Base-by-base conservation (phyloP, 345 rosid genomes). In the Moricandia moricandioides region DNA sequence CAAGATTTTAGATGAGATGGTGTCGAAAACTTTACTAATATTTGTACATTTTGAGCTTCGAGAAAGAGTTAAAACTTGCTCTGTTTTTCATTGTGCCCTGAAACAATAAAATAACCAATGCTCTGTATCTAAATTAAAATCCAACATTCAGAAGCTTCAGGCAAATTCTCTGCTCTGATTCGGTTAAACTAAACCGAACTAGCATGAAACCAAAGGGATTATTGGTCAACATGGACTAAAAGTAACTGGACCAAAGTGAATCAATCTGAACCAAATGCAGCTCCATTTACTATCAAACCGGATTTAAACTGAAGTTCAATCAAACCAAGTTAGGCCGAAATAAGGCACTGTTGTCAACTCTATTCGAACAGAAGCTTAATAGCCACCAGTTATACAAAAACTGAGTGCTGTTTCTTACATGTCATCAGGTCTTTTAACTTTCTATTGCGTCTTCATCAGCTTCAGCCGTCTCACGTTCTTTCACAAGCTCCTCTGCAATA, bases 401-500 rank as follows among this genome's bases (percentile, higher is more conserved):
- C 1, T 1, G 39, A 34, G 10, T 34, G 61, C 26, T 30, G 21
- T 62, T 59, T 60, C 66, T 56, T 30, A 7, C 60, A 24, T 21
- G 62, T 70, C 27, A 30, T 64, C 26, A 45, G 37, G 8, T 33
- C 77, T 52, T 65, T 43, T 70, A 73, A 24, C 76, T 85, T 79
- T 82, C 86, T 2, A 18, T 62, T 13, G 45, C 76, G 72, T 73
- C 67, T 62, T 62, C 74, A 3, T 72, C 84, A 5, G 80, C 86
- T 76, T 88, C 96, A 7, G 80, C 75, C 31, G 71, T 18, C 75
- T 78, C 86, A 78, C 79, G 87, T 76, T 88, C 86, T 67, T 83
- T 88, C 82, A 83, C 88, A 56, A 82, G 90, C 79, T 88, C 86
- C 79, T 84, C 96, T 88, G 92, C 73, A 79, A 77, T 76, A 62